A percentile compares a stretch with the other conserved stretches of the same genome.
Evolutionary conservation across 768 basidiomycete species (phyloP).

Genomic region (Rhodosporidiobolus odoratus): DNA sequence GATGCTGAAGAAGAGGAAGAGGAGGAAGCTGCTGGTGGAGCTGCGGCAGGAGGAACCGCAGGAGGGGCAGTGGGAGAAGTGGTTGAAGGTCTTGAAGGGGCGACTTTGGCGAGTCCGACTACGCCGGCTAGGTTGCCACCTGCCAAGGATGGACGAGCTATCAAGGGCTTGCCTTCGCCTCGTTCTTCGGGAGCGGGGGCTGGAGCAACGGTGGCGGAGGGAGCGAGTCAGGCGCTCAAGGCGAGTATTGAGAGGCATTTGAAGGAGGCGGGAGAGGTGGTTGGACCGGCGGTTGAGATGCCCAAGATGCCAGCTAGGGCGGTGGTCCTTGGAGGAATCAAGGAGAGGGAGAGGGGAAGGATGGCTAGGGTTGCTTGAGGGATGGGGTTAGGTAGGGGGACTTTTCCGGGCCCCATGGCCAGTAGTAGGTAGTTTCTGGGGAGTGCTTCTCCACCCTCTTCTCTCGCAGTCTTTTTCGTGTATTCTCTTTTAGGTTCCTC

Average conservation of each 20-base stretch:
- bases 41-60: not conserved
- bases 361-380: not conserved
- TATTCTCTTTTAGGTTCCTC: too few relatives aligned
- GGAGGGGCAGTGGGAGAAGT: not conserved
- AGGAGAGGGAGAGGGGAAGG: not conserved
- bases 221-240: slow-evolving; percentile 25
- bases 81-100: not conserved
- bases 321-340: not conserved
- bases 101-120: not conserved
- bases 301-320: not conserved
- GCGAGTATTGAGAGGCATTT: slow-evolving; percentile 23
- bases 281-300: not conserved
- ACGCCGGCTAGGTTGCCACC: not conserved
- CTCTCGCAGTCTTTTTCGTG: too few relatives aligned
- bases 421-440: too few relatives aligned
- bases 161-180: slow-evolving; percentile 20
- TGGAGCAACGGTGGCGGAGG: not conserved
- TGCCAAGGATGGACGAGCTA: not conserved
- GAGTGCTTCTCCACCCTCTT: too few relatives aligned
- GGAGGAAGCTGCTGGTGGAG: not conserved
- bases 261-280: not conserved
- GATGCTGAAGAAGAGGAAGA: slow-evolving; percentile 28
- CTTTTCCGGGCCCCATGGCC: too few relatives aligned
- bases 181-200: not conserved
- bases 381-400: not conserved